These are phyloP conservation scores for Hymenoscyphus salicellus DNA, from an alignment of 2,329 filamentous ascomycete genomes.

Conservation along the genomic window DNA sequence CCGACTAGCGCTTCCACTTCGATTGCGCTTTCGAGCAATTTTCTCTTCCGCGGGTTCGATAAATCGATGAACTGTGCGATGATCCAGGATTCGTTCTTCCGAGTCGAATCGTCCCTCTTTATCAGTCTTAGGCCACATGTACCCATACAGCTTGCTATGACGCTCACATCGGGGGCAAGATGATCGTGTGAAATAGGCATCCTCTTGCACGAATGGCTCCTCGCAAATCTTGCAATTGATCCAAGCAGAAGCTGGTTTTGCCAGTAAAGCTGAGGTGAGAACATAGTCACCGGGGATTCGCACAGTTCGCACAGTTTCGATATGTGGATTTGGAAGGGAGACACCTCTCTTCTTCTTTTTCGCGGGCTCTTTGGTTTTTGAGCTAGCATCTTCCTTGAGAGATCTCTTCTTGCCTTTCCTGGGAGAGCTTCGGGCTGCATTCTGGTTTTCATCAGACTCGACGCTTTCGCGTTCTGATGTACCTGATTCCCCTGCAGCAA, in stretches of 20 bases:
- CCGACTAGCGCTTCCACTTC: constrained; percentile 25
- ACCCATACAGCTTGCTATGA: constrained; percentile 93
- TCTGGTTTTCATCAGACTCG: constrained; percentile 15
- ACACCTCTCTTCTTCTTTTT: constrained; percentile 22
- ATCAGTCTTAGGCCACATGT: constrained; percentile 93
- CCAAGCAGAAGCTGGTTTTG: constrained; percentile 75
- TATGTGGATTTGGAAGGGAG: constrained; percentile 22
- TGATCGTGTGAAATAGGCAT: constrained; percentile 81
- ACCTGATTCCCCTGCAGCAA: constrained; percentile 7
- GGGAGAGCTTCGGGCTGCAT: neutral
- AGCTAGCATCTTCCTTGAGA: neutral
- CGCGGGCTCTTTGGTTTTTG: constrained; percentile 4
- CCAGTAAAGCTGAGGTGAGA: constrained; percentile 71
- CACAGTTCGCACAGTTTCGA: constrained; percentile 29
- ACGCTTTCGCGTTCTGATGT: constrained; percentile 23
- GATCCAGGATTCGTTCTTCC: constrained; percentile 67
- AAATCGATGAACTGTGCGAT: constrained; percentile 84
- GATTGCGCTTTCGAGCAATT: constrained; percentile 24
- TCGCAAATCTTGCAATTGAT: constrained; percentile 84
- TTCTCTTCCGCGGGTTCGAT: constrained; percentile 66
- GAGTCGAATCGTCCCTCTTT: constrained; percentile 71
- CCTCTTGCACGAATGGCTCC: constrained; percentile 78
- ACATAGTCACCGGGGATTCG: constrained; percentile 77
- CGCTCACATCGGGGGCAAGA: constrained; percentile 91
- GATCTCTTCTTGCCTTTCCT: constrained; percentile 7